Evolutionary conservation across 2,329 filamentous ascomycete genomes (phyloP).

Genomic region (Pyrenochaeta sp.): DNA sequence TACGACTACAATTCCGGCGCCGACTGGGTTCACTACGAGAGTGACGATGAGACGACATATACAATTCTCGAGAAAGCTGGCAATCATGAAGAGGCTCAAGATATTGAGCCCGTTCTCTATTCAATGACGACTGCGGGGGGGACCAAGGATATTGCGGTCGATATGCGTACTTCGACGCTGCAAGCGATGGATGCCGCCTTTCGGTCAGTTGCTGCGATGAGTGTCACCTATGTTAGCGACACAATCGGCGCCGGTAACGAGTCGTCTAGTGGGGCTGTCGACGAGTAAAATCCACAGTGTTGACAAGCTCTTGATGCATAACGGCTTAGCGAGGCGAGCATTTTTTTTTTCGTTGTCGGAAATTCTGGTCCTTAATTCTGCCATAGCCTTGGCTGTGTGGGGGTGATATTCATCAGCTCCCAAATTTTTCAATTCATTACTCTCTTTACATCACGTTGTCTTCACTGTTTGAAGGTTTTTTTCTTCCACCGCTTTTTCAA

Average conservation of each 20-base stretch:
- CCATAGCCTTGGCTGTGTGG: too few species aligned
- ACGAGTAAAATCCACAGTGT: too few species aligned
- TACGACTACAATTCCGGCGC: conserved; percentile 27
- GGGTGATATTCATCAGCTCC: too few species aligned
- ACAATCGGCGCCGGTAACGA: not conserved
- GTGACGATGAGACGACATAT: not conserved
- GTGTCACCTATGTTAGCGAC: conserved; percentile 7
- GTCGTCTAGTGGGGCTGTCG: not conserved
- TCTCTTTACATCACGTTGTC: too few species aligned
- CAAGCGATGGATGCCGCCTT: conserved; percentile 10
- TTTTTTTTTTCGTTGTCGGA: too few species aligned
- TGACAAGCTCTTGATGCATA: too few species aligned
- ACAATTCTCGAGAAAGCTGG: not conserved
- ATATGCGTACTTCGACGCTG: conserved; percentile 10
- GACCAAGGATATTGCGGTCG: conserved; percentile 3
- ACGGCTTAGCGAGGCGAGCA: too few species aligned
- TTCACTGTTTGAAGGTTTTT: too few species aligned
- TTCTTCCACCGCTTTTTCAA: too few species aligned
- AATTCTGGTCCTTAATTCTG: too few species aligned
- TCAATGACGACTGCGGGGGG: not conserved
- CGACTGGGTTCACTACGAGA: not conserved
- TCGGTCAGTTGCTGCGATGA: not conserved
- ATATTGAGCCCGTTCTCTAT: conserved; percentile 4
- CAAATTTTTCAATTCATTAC: too few species aligned
- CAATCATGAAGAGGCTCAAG: not conserved